Evolutionary conservation across 164 flowering plant species (phyloP).

Genomic region (Sextonia rubra): DNA sequence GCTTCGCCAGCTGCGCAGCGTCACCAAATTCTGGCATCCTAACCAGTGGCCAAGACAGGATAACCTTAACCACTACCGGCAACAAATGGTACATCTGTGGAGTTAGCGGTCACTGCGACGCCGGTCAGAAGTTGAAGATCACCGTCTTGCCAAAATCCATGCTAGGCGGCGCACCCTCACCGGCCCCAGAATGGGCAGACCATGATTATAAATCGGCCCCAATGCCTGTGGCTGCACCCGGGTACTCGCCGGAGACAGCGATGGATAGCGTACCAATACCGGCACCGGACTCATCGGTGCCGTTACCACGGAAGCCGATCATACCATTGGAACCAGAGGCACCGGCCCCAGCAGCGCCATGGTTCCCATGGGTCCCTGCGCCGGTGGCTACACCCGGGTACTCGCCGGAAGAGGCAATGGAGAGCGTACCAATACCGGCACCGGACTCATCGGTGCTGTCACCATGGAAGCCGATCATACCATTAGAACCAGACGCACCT

Average conservation of each 20-base stretch:
- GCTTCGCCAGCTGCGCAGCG: neutral
- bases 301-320: too few relatives aligned
- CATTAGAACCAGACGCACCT: neutral
- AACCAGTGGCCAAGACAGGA: conserved; percentile 4
- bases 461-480: neutral
- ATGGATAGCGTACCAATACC: neutral
- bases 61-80: conserved; percentile 5
- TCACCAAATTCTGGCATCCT: conserved; percentile 1
- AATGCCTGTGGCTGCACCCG: neutral
- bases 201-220: too few relatives aligned
- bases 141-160: conserved; percentile 3
- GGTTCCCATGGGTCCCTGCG: neutral
- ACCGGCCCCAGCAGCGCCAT: neutral
- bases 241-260: neutral
- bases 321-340: neutral
- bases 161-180: neutral
- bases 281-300: neutral
- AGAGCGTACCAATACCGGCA: neutral
- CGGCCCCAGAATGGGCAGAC: conserved; percentile 3
- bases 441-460: neutral
- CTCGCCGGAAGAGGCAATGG: neutral
- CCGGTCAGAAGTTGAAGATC: conserved; percentile 10
- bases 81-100: conserved; percentile 18
- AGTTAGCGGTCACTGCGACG: conserved; percentile 2
- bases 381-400: neutral